Evolutionary conservation across 2,329 filamentous ascomycete genomes (phyloP).

Genomic region (Trichoderma atroviride): DNA sequence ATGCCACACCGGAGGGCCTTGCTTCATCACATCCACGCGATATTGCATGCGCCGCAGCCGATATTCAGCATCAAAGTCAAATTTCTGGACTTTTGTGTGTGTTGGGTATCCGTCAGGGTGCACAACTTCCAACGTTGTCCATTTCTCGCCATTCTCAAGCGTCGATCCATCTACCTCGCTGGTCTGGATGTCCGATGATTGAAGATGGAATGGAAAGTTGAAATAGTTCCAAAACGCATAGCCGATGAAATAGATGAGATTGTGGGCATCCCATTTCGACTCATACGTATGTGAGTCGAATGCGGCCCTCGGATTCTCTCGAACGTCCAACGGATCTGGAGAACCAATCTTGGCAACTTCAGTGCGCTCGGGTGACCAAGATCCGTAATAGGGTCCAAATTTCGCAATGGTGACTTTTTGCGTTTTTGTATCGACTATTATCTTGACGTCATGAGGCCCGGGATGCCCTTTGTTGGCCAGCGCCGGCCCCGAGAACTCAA

Average conservation of each 20-base stretch:
- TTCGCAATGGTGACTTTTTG: not conserved
- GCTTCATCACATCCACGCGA: slow-evolving; percentile 3
- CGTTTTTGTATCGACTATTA: not conserved
- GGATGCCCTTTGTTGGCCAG: not conserved
- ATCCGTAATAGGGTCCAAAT: not conserved
- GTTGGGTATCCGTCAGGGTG: not conserved
- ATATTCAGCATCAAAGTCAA: not conserved
- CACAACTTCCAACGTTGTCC: not conserved
- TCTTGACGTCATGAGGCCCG: not conserved
- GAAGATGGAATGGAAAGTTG: not conserved
- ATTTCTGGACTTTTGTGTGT: slow-evolving; percentile 8
- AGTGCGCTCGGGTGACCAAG: not conserved
- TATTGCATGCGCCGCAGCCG: not conserved
- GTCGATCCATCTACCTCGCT: not conserved
- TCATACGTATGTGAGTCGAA: not conserved
- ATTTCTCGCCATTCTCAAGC: slow-evolving; percentile 1
- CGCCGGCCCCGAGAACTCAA: not conserved
- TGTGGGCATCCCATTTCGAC: not conserved
- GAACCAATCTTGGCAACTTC: slow-evolving; percentile 3
- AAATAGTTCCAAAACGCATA: slow-evolving; percentile 17
- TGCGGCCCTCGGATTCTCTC: not conserved
- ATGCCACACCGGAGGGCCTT: not conserved
- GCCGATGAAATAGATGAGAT: not conserved
- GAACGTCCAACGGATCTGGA: not conserved
- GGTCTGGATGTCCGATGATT: not conserved